Percentiles rank a stretch among this genome's conserved stretches.
Conservation (phyloP, 2,329 filamentous ascomycete species). For the Berkeleyomyces basicola region DNA sequence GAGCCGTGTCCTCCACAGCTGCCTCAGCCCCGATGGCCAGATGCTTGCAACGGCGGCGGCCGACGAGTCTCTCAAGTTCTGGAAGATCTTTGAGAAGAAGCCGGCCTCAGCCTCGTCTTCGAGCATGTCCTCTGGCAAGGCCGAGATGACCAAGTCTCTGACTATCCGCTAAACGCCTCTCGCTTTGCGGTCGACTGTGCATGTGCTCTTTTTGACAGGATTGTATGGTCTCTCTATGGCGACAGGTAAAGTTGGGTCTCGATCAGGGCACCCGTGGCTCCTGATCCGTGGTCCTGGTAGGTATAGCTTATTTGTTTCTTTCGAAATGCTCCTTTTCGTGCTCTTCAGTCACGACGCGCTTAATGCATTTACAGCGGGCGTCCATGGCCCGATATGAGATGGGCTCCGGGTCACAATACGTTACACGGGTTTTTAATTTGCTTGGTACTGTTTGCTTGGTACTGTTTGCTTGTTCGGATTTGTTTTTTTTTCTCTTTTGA, state of each 20-base stretch:
- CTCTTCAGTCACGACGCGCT: neutral
- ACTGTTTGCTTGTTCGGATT: neutral
- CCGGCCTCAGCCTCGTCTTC: constrained; percentile 51
- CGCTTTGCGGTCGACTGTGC: neutral
- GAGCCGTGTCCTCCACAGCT: constrained; percentile 90
- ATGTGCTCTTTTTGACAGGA: neutral
- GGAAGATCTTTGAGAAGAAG: constrained; percentile 99
- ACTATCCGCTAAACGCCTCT: constrained; percentile 54
- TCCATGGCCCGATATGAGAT: too few relatives aligned
- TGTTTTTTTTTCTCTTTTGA: constrained; percentile 1
- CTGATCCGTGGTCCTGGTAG: neutral
- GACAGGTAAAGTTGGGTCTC: neutral
- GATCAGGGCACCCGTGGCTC: neutral
- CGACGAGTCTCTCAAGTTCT: constrained; percentile 97
- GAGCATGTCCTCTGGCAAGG: constrained; percentile 57
- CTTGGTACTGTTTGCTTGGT: neutral
- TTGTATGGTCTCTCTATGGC: neutral
- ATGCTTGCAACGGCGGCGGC: constrained; percentile 92
- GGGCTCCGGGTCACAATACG: neutral
- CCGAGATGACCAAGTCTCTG: constrained; percentile 85
- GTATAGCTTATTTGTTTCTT: neutral
- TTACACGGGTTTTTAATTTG: too few relatives aligned
- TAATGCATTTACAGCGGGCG: too few relatives aligned
- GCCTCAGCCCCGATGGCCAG: constrained; percentile 90
- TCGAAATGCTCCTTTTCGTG: neutral